Conservation (phyloP, 805 yeast species). For the Candida tibetensis region DNA sequence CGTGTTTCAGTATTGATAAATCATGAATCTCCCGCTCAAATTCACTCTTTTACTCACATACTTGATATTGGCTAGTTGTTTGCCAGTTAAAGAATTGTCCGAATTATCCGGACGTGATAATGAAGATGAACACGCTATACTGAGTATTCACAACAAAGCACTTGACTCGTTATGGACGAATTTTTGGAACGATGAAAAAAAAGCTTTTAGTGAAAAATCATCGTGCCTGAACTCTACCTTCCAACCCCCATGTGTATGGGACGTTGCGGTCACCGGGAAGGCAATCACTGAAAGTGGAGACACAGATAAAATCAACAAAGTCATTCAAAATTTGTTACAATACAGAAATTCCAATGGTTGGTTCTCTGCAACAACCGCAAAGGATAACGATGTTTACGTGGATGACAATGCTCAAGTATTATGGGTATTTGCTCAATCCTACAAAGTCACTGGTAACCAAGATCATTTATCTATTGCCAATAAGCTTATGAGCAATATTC, state of each 20-base stretch:
- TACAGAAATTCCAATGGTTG: constrained; percentile 10
- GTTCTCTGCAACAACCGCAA: constrained; percentile 11
- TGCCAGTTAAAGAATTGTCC: too few relatives aligned
- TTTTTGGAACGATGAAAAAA: constrained; percentile 15
- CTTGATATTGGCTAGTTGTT: too few relatives aligned
- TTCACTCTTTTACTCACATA: too few relatives aligned
- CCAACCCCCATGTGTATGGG: constrained; percentile 12
- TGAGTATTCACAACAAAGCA: too few relatives aligned
- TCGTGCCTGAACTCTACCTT: constrained; percentile 5
- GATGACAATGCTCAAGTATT: constrained; percentile 16
- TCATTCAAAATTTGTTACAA: constrained; percentile 6
- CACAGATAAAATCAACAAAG: constrained; percentile 1
- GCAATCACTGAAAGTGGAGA: constrained; percentile 10
- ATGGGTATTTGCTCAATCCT: constrained; percentile 13
- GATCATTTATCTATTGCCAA: constrained; percentile 8
- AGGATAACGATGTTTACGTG: constrained; percentile 11
- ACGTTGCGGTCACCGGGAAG: constrained; percentile 13
- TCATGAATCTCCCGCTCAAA: too few relatives aligned
- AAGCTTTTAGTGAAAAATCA: constrained; percentile 8
- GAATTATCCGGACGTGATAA: too few relatives aligned
- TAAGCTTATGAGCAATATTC: constrained; percentile 8
- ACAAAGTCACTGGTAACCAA: constrained; percentile 6
- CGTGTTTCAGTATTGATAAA: too few relatives aligned
- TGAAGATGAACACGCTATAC: too few relatives aligned
- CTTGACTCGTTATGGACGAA: constrained; percentile 15